Conservation (phyloP, 148 eudicot species). For the Silene uniflora region DNA sequence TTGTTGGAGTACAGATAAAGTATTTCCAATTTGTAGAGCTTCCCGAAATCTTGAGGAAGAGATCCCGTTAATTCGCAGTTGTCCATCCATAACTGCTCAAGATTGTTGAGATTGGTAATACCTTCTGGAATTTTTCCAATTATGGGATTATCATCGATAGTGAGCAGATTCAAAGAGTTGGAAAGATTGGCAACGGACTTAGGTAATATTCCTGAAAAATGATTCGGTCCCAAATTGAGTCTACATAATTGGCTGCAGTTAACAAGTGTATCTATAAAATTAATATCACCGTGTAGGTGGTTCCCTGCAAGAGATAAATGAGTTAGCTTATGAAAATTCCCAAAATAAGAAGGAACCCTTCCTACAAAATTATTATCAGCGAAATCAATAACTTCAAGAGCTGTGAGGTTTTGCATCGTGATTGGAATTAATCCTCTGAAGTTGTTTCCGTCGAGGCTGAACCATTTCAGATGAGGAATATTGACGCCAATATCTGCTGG, state of each 20-base stretch:
- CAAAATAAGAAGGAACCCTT: conserved; percentile 7
- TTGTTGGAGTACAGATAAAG: too few relatives aligned
- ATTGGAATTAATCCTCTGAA: conserved; percentile 32
- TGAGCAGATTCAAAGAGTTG: neutral
- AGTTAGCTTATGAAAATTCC: neutral
- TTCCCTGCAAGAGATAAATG: neutral
- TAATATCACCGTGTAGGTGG: too few relatives aligned
- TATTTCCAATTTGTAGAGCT: too few relatives aligned
- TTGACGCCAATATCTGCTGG: too few relatives aligned
- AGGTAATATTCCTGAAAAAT: conserved; percentile 25
- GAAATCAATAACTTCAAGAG: conserved; percentile 7
- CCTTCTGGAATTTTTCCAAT: conserved; percentile 23
- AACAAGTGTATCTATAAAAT: conserved; percentile 10
- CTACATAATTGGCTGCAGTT: conserved; percentile 20
- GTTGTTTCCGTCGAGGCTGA: conserved; percentile 9
- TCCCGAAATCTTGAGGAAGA: conserved; percentile 21
- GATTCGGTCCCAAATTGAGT: neutral
- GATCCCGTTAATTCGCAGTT: conserved; percentile 5
- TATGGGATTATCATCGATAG: neutral
- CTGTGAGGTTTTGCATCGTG: conserved; percentile 31
- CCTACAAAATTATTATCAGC: conserved; percentile 13
- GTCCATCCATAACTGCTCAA: neutral
- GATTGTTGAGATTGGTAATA: conserved; percentile 24
- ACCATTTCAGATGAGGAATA: conserved; percentile 18
- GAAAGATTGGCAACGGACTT: conserved; percentile 16